Evolutionary conservation across 2,329 filamentous ascomycete species (phyloP), one percentile per base, ranked within the genome.

Genomic region (Diaporthe sp.): DNA sequence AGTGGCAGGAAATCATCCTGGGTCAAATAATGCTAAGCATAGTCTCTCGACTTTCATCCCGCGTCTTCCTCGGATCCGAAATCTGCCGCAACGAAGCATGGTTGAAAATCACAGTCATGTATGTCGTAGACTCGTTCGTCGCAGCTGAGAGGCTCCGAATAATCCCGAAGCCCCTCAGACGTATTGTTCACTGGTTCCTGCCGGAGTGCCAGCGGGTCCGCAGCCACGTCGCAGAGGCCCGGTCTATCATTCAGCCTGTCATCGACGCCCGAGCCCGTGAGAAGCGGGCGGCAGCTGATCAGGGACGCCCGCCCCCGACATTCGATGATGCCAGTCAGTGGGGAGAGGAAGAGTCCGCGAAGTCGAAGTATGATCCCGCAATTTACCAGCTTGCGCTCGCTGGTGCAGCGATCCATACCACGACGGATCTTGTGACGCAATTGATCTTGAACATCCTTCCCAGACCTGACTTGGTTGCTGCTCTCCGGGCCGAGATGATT

Each of bases 81-180:
- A 53, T 53, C 51, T 53, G 51, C 51, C 51, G 51, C 51, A 53
- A 53, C 13, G 51, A 53, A 53, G 51, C 51, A 53, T 53, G 51
- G 51, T 28, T 53, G 51, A 28, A 53, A 13, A 28, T 53, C 51
- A 53, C 51, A 28, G 51, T 53, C 51, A 53, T 7, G n/a, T 53
- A 53, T 15, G 13, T 15, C 9, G n/a, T 53, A 28, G 51, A 53
- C n/a, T 25, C n/a, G 10, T 4, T 53, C 51, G n/a, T 28, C n/a
- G 51, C 51, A 53, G 51, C 51, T 22, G 51, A 53, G 51, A 53
- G n/a, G n/a, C 51, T 53, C 51, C 51, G 51, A 10, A 53, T 53
- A 10, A n/a, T 53, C 13, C 51, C 51, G n/a, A 53, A 53, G n/a
- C 51, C 51, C n/a, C 51, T 53, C 8, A 53, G 51, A 53, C 51